Evolutionary conservation across 2,329 filamentous ascomycete species (phyloP).

Genomic region (Byssothecium circinans): DNA sequence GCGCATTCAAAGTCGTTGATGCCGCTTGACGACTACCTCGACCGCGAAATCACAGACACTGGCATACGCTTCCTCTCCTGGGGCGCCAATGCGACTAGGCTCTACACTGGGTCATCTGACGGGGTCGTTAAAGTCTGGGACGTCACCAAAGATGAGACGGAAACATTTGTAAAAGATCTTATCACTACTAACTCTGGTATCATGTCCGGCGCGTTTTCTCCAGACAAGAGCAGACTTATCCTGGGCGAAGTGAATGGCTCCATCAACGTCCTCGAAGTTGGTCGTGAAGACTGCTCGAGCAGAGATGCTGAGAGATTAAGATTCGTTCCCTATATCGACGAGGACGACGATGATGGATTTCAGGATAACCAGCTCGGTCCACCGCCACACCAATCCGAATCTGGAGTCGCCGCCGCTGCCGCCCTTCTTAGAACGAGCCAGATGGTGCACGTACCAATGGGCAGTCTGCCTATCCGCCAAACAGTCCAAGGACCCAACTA

Average conservation of each 20-base stretch:
- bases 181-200: conserved; percentile 55
- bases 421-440: conserved; percentile 35
- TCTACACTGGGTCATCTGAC: conserved; percentile 64
- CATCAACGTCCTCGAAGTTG: conserved; percentile 55
- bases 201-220: conserved; percentile 60
- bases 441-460: conserved; percentile 43
- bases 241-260: conserved; percentile 61
- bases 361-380: not conserved
- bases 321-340: conserved; percentile 27
- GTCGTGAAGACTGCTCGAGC: conserved; percentile 34
- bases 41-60: conserved; percentile 57
- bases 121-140: conserved; percentile 64
- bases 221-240: conserved; percentile 58
- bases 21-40: conserved; percentile 47
- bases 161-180: conserved; percentile 56
- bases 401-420: conserved; percentile 26
- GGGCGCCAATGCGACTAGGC: conserved; percentile 54
- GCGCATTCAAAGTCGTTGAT: conserved; percentile 55
- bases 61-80: conserved; percentile 62
- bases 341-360: not conserved
- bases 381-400: conserved; percentile 15
- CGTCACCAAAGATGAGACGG: conserved; percentile 53
- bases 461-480: conserved; percentile 48
- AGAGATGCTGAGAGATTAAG: conserved; percentile 33
- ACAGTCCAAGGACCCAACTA: conserved; percentile 51